phyloP scores from a whole-genome alignment of 768 basidiomycete species.

The Pleurotus pulmonarius region DNA sequence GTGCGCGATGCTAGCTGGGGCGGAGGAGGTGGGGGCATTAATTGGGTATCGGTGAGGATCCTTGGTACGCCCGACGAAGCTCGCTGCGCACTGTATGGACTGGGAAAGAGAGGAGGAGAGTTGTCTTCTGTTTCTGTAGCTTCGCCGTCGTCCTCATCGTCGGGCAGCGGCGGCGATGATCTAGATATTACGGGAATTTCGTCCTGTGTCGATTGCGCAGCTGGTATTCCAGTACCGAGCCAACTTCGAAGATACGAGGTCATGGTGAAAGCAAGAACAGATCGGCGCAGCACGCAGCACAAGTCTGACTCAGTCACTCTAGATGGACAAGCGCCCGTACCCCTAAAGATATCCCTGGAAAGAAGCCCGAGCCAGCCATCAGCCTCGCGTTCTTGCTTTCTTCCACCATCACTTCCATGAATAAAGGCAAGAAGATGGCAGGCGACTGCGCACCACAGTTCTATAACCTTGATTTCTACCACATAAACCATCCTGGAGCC shows the following conservation, averaged over 20 bases:
- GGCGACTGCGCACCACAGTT: too few species aligned
- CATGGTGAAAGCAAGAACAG: conserved; percentile 29
- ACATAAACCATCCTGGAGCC: too few species aligned
- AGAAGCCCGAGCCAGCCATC: too few species aligned
- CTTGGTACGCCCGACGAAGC: conserved; percentile 26
- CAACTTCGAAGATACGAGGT: conserved; percentile 60
- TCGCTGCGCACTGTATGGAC: conserved; percentile 69
- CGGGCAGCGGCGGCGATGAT: conserved; percentile 37
- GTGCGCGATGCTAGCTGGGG: conserved; percentile 38
- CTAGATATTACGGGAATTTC: conserved; percentile 22
- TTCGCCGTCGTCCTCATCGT: conserved; percentile 39
- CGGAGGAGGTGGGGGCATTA: conserved; percentile 54
- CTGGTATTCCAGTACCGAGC: conserved; percentile 34
- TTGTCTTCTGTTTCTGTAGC: conserved; percentile 44
- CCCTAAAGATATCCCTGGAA: too few species aligned
- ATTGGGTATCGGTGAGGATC: conserved; percentile 42
- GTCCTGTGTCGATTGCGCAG: background rate
- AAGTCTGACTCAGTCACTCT: too few species aligned
- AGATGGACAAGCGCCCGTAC: too few species aligned
- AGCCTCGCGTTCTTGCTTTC: too few species aligned
- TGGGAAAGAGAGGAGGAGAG: conserved; percentile 71
- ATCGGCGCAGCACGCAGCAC: background rate
- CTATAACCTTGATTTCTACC: too few species aligned
- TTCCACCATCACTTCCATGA: too few species aligned
- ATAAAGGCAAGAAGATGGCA: too few species aligned